These are phyloP conservation scores for Stephania yunnanensis DNA, from an alignment of 164 flowering plant genomes.

Conservation along the genomic window DNA sequence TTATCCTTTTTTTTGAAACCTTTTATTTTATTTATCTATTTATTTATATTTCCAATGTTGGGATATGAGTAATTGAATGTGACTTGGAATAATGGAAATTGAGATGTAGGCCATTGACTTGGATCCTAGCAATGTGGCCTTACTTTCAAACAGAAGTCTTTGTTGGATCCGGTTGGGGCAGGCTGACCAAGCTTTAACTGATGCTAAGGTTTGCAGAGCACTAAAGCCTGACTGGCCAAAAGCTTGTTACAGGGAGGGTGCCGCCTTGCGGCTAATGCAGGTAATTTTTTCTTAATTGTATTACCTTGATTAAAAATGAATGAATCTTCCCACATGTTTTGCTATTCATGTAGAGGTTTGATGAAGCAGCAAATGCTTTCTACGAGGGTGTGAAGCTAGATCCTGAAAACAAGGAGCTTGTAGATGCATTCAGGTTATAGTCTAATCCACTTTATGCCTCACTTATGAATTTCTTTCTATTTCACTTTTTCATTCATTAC, in stretches of 20 bases:
- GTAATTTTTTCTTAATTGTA: slow-evolving; percentile 24
- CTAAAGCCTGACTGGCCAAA: slow-evolving; percentile 89
- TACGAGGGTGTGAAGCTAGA: slow-evolving; percentile 87
- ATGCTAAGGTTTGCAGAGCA: slow-evolving; percentile 83
- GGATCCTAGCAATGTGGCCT: slow-evolving; percentile 66
- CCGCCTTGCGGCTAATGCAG: slow-evolving; percentile 77
- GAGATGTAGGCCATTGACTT: slow-evolving; percentile 72
- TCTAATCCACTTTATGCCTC: not conserved
- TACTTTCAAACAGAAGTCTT: slow-evolving; percentile 92
- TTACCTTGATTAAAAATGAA: not conserved
- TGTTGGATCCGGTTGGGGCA: slow-evolving; percentile 90
- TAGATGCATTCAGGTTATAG: slow-evolving; percentile 71
- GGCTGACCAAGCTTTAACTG: slow-evolving; percentile 83
- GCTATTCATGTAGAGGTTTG: slow-evolving; percentile 59
- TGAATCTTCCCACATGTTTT: not conserved
- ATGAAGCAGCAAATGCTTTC: slow-evolving; percentile 93
- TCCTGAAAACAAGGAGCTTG: slow-evolving; percentile 91
- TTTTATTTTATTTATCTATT: too few relatives aligned
- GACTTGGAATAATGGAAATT: not conserved
- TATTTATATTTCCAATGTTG: not conserved
- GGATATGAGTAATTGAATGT: not conserved
- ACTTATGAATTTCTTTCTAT: not conserved
- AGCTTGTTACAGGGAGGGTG: slow-evolving; percentile 92
- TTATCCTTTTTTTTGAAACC: not conserved
- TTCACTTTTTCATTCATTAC: not conserved